These are phyloP conservation scores for Plasmodium inui DNA, from an alignment of 169 alveolate genomes.

Conservation along the genomic window DNA sequence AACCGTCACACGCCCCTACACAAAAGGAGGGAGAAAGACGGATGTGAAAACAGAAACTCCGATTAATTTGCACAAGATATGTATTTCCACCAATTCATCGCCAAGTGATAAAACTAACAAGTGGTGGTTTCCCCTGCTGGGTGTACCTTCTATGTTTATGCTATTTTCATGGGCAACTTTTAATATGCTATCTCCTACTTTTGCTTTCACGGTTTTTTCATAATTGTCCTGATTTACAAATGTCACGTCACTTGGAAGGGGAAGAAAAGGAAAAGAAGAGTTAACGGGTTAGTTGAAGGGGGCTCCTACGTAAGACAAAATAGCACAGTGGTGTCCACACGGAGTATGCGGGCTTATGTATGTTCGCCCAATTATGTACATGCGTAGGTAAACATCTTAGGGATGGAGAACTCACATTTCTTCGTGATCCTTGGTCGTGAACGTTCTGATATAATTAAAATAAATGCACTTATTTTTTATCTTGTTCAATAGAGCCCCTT, in stretches of 20 bases:
- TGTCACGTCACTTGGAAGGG: slow-evolving; percentile 75
- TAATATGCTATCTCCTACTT: slow-evolving; percentile 84
- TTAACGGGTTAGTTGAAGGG: neutral
- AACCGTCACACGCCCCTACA: slow-evolving; percentile 97
- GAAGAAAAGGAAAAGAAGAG: neutral
- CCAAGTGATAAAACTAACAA: neutral
- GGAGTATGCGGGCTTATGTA: neutral
- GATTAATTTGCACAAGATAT: neutral
- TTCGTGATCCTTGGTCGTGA: slow-evolving; percentile 35
- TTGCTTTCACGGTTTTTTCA: slow-evolving; percentile 82
- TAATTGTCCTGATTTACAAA: slow-evolving; percentile 78
- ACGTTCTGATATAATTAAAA: slow-evolving; percentile 17
- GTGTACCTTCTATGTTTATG: slow-evolving; percentile 88
- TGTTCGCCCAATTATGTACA: neutral
- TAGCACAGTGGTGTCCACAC: neutral
- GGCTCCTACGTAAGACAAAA: neutral
- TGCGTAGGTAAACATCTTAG: neutral
- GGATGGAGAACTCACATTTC: slow-evolving; percentile 29
- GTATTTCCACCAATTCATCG: neutral
- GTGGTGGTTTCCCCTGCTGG: neutral
- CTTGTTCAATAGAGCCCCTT: slow-evolving; percentile 36
- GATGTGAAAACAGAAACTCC: neutral
- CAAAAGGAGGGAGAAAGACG: neutral
- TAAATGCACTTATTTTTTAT: slow-evolving; percentile 10
- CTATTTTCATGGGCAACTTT: slow-evolving; percentile 88